phyloP scores from a whole-genome alignment of 2,329 filamentous ascomycete genomes.

The Byssothecium circinans region DNA sequence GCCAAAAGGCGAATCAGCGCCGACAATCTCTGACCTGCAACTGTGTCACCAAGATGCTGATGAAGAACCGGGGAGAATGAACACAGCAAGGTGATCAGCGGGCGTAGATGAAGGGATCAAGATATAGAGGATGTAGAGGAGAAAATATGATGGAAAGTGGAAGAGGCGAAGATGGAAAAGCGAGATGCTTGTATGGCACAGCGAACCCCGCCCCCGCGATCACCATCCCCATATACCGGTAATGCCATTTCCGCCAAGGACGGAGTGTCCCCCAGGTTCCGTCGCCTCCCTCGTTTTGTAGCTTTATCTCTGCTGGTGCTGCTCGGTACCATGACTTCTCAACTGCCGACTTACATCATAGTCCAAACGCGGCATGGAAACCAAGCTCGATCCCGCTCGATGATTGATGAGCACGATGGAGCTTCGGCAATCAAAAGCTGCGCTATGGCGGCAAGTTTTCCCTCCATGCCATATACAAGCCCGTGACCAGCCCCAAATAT shows the following conservation, averaged over 20 bases:
- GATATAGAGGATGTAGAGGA: not conserved
- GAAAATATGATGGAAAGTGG: not conserved
- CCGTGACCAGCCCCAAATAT: constrained; percentile 6
- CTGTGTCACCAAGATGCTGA: not conserved
- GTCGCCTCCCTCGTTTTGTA: not conserved
- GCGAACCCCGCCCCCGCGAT: constrained; percentile 14
- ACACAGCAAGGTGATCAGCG: constrained; percentile 2
- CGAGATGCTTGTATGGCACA: not conserved
- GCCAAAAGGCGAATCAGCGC: constrained; percentile 3
- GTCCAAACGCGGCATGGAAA: not conserved
- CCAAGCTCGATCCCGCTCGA: constrained; percentile 12
- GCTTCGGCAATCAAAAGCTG: constrained; percentile 10
- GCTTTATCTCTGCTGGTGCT: constrained; percentile 12
- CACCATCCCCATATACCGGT: not conserved
- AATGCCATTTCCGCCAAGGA: constrained; percentile 5
- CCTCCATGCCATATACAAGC: constrained; percentile 6
- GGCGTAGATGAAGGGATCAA: constrained; percentile 6
- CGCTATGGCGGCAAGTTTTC: constrained; percentile 5
- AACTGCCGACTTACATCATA: constrained; percentile 24
- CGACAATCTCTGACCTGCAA: not conserved
- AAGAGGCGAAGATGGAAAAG: constrained; percentile 3
- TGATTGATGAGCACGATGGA: constrained; percentile 2
- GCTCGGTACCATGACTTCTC: constrained; percentile 4
- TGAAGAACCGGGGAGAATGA: constrained; percentile 4
- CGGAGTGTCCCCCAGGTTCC: not conserved